phyloP scores from a whole-genome alignment of 129 eudicot species.

The Pittosporum tobira region DNA sequence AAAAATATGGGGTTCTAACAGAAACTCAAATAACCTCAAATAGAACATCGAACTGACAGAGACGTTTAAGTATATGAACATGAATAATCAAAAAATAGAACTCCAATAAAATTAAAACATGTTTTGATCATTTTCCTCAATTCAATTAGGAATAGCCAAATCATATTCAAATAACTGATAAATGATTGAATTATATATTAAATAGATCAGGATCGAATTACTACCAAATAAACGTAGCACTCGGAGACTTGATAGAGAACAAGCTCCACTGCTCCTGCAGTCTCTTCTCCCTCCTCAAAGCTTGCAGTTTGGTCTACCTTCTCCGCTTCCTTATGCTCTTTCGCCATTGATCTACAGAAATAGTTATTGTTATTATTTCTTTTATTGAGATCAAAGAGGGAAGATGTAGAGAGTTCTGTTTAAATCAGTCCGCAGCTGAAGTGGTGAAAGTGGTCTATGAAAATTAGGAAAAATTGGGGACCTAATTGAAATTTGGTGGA shows the following conservation, averaged over 20 bases:
- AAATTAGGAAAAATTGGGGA: not conserved
- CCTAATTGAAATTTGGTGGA: not conserved
- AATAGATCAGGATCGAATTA: not conserved
- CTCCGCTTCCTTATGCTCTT: conserved; percentile 14
- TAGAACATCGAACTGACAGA: not conserved
- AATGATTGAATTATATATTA: not conserved
- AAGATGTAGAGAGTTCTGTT: not conserved
- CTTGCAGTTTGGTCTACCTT: conserved; percentile 4
- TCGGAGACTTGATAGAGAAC: conserved; percentile 89
- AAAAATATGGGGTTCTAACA: too few relatives aligned
- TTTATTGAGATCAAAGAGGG: too few relatives aligned
- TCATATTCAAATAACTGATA: not conserved
- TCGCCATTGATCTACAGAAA: conserved; percentile 14
- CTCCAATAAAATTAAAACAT: too few relatives aligned
- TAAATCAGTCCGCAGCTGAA: not conserved
- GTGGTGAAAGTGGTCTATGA: not conserved
- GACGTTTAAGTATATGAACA: too few relatives aligned
- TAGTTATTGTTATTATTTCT: not conserved
- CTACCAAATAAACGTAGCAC: conserved; percentile 91
- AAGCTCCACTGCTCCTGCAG: conserved; percentile 58
- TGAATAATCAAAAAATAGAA: too few relatives aligned
- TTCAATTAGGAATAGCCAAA: not conserved
- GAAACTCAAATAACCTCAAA: not conserved
- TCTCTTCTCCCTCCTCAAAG: conserved; percentile 22
- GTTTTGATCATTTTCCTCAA: too few relatives aligned